These are phyloP conservation scores for Sclerotiophoma versabilis DNA, from an alignment of 2,329 filamentous ascomycete genomes.

Conservation along the genomic window DNA sequence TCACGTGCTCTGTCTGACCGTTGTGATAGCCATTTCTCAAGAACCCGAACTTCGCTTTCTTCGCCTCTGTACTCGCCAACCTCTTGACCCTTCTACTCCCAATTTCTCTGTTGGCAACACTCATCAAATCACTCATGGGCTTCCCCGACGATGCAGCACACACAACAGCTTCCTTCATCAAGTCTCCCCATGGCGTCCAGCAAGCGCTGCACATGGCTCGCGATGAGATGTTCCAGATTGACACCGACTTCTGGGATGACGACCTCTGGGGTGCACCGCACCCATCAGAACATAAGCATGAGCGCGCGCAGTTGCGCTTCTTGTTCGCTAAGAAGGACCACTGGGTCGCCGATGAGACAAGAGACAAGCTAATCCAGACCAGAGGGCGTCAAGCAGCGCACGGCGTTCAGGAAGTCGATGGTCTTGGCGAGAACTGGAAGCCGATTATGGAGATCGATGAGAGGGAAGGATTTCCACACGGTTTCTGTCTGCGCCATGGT, in stretches of 20 bases:
- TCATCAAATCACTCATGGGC: constrained; percentile 54
- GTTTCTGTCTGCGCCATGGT: constrained; percentile 63
- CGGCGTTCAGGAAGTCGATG: constrained; percentile 14
- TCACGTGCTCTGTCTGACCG: constrained; percentile 13
- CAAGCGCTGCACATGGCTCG: constrained; percentile 66
- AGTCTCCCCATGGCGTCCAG: constrained; percentile 57
- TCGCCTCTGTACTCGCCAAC: constrained; percentile 49
- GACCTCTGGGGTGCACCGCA: constrained; percentile 64
- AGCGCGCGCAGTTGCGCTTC: constrained; percentile 60
- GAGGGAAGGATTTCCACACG: constrained; percentile 62
- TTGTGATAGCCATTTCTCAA: constrained; percentile 33
- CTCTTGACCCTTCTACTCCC: constrained; percentile 55
- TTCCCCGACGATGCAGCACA: constrained; percentile 54
- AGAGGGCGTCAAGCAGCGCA: constrained; percentile 40
- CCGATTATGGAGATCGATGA: constrained; percentile 64
- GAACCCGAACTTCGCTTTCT: constrained; percentile 33
- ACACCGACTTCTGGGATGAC: constrained; percentile 63
- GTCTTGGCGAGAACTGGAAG: constrained; percentile 45
- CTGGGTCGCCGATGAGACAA: constrained; percentile 66
- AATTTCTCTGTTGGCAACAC: constrained; percentile 43
- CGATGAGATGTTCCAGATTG: constrained; percentile 65
- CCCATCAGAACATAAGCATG: constrained; percentile 33
- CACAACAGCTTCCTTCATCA: constrained; percentile 60
- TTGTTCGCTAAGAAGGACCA: constrained; percentile 67
- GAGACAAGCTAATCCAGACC: constrained; percentile 61